Conservation (phyloP, 2,329 filamentous ascomycete species). For the Pyrenochaeta sp. region DNA sequence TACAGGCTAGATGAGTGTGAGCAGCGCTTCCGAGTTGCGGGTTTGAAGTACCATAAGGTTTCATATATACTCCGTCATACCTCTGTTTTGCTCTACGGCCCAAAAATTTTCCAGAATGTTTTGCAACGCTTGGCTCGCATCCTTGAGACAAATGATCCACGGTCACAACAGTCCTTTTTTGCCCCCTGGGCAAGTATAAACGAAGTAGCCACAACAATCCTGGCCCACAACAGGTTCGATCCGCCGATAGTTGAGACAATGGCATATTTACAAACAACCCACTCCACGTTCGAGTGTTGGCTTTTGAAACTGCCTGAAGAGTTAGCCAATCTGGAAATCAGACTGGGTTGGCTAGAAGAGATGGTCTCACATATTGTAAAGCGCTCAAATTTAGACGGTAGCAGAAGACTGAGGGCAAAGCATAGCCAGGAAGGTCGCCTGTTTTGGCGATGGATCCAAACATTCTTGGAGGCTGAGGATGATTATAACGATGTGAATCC, state of each 20-base stretch:
- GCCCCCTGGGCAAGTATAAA: conserved; percentile 5
- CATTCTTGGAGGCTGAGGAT: conserved; percentile 11
- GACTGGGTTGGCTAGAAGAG: conserved; percentile 6
- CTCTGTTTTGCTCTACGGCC: not conserved
- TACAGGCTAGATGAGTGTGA: conserved; percentile 7
- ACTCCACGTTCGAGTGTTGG: not conserved
- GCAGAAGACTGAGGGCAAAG: not conserved
- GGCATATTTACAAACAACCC: not conserved
- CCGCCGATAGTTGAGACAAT: not conserved
- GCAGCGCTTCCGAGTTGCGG: conserved; percentile 9
- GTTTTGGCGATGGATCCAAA: conserved; percentile 14
- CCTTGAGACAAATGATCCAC: conserved; percentile 7
- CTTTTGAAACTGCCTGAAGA: not conserved
- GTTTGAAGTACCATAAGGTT: conserved; percentile 8
- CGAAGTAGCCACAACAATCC: not conserved
- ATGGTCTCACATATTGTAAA: not conserved
- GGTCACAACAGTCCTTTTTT: conserved; percentile 8
- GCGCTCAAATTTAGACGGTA: not conserved
- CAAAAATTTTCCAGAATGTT: not conserved
- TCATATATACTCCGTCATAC: conserved; percentile 8
- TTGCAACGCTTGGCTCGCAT: conserved; percentile 3
- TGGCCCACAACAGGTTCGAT: not conserved
- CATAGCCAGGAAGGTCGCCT: conserved; percentile 10
- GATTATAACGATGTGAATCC: not conserved
- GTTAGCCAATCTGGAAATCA: not conserved